Evolutionary conservation across 257 asterid genomes (phyloP).

Genomic region (Avicennia marina): DNA sequence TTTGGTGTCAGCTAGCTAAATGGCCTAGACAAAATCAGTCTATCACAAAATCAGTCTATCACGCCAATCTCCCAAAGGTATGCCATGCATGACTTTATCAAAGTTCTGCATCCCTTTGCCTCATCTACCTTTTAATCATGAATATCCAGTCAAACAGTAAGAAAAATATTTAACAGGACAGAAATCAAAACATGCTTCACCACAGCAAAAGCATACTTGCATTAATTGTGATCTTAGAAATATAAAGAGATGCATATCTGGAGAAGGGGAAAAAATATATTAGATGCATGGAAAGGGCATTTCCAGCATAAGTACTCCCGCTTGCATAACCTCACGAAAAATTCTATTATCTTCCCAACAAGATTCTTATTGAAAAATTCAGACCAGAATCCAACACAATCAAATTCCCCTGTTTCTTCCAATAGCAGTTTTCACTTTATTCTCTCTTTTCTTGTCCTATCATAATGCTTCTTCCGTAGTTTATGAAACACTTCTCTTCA

Average conservation of each 20-base stretch:
- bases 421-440: neutral
- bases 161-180: no score
- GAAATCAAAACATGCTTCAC: no score
- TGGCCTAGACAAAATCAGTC: neutral
- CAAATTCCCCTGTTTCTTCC: neutral
- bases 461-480: neutral
- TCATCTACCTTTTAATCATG: neutral
- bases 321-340: constrained; percentile 19
- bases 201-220: no score
- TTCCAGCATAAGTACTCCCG: constrained; percentile 16
- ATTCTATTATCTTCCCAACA: no score
- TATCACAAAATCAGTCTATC: no score
- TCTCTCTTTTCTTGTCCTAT: neutral
- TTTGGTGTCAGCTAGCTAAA: neutral
- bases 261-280: no score
- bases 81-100: neutral
- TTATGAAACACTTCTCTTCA: neutral
- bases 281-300: no score
- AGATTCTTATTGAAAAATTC: constrained; percentile 1
- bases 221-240: no score
- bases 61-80: neutral
- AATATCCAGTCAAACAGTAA: neutral
- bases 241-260: no score
- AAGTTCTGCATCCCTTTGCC: neutral
- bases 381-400: neutral